Conservation (phyloP, 1,284 basidiomycete species). For the Austroboletus novae-zelandiae region DNA sequence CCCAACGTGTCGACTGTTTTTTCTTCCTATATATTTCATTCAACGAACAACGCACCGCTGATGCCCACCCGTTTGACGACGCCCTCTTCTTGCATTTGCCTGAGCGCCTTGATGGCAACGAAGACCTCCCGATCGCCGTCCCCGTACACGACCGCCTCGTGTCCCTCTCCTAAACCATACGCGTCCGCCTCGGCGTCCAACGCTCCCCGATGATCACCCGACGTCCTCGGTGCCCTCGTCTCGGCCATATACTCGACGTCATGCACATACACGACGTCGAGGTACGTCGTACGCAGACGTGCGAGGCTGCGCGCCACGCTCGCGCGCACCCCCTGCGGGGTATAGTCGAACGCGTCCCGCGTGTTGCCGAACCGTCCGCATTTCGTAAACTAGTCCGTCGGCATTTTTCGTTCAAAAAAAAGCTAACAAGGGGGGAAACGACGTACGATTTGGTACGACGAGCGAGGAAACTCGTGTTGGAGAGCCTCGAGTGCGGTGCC, state of each 20-base stretch:
- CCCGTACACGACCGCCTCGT: constrained; percentile 63
- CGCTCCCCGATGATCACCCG: constrained; percentile 57
- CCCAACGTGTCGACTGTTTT: too few species aligned
- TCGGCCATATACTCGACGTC: constrained; percentile 88
- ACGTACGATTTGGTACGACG: constrained; percentile 73
- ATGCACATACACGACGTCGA: constrained; percentile 89
- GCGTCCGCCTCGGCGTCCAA: constrained; percentile 48
- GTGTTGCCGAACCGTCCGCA: constrained; percentile 80
- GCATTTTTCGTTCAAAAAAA: too few species aligned
- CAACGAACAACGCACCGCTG: constrained; percentile 56
- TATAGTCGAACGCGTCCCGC: constrained; percentile 74
- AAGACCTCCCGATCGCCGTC: constrained; percentile 81
- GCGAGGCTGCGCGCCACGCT: constrained; percentile 73
- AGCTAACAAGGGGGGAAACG: not conserved
- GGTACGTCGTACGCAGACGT: constrained; percentile 77
- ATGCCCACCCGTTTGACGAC: constrained; percentile 82
- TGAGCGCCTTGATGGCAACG: constrained; percentile 70
- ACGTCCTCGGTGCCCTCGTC: constrained; percentile 45
- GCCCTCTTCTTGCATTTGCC: constrained; percentile 77
- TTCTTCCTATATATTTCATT: too few species aligned
- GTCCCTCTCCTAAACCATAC: constrained; percentile 62
- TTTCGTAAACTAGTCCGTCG: constrained; percentile 77
- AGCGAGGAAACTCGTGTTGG: constrained; percentile 71
- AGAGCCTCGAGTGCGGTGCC: constrained; percentile 72
- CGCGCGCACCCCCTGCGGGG: constrained; percentile 63